phyloP scores from a whole-genome alignment of 2,329 filamentous ascomycete genomes.

The Aspergillus luchuensis region DNA sequence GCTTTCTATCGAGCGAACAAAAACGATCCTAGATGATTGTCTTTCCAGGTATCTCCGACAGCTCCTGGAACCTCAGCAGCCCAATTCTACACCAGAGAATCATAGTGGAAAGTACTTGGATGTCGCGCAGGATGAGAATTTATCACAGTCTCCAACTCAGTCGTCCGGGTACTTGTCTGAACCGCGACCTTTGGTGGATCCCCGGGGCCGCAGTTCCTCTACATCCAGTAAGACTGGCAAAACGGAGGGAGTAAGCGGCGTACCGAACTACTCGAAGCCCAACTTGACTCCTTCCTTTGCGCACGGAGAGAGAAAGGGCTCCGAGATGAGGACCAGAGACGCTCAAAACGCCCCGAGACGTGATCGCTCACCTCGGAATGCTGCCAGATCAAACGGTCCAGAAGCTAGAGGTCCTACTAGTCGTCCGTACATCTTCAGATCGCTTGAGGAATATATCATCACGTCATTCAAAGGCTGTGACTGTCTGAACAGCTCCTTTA shows the following conservation, averaged over 20 bases:
- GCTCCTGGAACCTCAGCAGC: conserved; percentile 34
- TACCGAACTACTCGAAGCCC: conserved; percentile 21
- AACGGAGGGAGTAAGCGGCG: conserved; percentile 18
- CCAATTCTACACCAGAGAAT: conserved; percentile 24
- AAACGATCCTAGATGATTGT: conserved; percentile 58
- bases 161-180: conserved; percentile 21
- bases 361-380: conserved; percentile 23
- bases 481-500: conserved; percentile 76
- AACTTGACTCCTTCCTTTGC: conserved; percentile 10
- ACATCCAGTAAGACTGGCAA: conserved; percentile 26
- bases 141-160: conserved; percentile 13
- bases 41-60: conserved; percentile 53
- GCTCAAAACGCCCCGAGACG: conserved; percentile 26
- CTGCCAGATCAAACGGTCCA: conserved; percentile 22
- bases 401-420: conserved; percentile 42
- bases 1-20: conserved; percentile 64
- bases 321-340: conserved; percentile 29
- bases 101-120: conserved; percentile 9
- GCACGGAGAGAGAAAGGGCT: conserved; percentile 24
- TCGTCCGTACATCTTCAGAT: conserved; percentile 65
- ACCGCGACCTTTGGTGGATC: conserved; percentile 18
- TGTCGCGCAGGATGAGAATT: conserved; percentile 18
- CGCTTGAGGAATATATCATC: conserved; percentile 75
- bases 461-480: conserved; percentile 68
- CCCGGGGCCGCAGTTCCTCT: conserved; percentile 32